phyloP scores from a whole-genome alignment of 306 rosid genomes.

The Sechiopsis laciniata region DNA sequence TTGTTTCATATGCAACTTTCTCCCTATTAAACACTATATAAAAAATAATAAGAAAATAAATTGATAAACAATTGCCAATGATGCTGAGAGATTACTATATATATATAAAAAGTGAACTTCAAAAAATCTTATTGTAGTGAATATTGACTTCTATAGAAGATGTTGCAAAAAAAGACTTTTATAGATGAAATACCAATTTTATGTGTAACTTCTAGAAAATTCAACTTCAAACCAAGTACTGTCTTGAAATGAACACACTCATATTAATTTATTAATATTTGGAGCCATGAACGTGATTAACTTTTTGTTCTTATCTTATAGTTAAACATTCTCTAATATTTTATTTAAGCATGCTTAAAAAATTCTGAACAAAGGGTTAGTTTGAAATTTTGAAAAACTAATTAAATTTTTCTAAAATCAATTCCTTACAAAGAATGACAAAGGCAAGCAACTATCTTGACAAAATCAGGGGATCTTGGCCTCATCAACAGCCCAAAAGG shows the following conservation, averaged over 20 bases:
- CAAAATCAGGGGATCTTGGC: neutral
- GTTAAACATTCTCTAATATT: too few relatives aligned
- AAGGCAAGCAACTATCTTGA: too few relatives aligned
- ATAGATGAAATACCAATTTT: neutral
- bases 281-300: neutral
- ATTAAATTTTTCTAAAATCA: too few relatives aligned
- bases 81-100: neutral
- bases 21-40: neutral
- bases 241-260: neutral
- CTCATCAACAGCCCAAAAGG: slow-evolving; percentile 17
- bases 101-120: too few relatives aligned
- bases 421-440: too few relatives aligned
- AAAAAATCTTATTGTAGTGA: neutral
- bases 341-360: too few relatives aligned
- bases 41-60: neutral
- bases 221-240: neutral
- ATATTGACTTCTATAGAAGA: neutral
- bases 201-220: neutral
- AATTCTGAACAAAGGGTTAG: too few relatives aligned
- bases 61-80: neutral
- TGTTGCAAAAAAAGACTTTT: too few relatives aligned
- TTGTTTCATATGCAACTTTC: too few relatives aligned
- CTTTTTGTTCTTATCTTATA: too few relatives aligned
- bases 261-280: neutral
- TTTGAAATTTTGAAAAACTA: too few relatives aligned